Evolutionary conservation across 179 eudicot genomes (phyloP), one percentile per base, ranked within the genome.

Genomic region (Drosera spatulata): DNA sequence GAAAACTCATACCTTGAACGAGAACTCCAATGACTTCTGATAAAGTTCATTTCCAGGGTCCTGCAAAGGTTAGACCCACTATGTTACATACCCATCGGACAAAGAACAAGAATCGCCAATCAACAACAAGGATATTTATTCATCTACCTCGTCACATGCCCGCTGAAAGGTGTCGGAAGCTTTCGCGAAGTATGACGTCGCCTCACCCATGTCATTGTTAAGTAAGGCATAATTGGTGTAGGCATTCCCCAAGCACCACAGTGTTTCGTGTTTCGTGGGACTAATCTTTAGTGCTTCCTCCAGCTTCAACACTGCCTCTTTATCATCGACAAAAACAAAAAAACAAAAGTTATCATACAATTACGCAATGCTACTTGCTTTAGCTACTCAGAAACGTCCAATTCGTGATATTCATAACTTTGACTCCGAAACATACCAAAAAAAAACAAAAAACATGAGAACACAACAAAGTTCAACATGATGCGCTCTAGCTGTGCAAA

Each of bases 241-340:
- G 8, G 99, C 97, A 77, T 93, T 89, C 10, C 88, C 95, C 83
- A 91, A 70, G 61, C 89, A 82, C 96, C 95, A 88, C 39, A 93
- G 69, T 7, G 96, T 66, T 5, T 86, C 95, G 56, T 82, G 88
- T 64, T 81, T 88, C 7, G 64, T 70, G 4, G 96, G 96, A 70
- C 81, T 71, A 48, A 86, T 60, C 50, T 47, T 56, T 64, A 93
- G 70, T 15, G 99, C 93, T 75, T 93, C 95, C 75, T 89, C 93
- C 60, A 91, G 75, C 73, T 84, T 91, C 39, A 75, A 75, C 0
- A 75, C 69, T 15, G 95, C 87, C 60, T 84, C 98, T 88, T 61
- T 61, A 68, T 43, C 60, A 69, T 10, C 70, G 1, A 0, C 33
- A 22, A 22, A 0, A 22, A 22, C 33, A 22, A 22, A 22, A 22